A percentile compares a stretch with the other conserved stretches of the same genome.
These are phyloP conservation scores for Stylonectria norvegica DNA, from an alignment of 2,329 filamentous ascomycete species.

Conservation along the genomic window DNA sequence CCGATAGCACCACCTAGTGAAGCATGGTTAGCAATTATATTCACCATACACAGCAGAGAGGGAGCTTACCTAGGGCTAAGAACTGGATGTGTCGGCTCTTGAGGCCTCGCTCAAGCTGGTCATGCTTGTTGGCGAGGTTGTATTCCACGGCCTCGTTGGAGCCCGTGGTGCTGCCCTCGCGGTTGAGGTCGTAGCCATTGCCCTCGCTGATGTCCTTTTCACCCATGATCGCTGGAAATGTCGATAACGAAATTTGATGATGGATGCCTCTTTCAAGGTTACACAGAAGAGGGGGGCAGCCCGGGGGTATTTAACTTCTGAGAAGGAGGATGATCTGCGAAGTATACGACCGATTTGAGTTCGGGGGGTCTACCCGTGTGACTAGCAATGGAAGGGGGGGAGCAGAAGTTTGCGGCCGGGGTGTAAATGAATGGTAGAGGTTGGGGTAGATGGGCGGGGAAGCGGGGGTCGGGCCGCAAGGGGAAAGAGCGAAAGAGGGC, in stretches of 20 bases:
- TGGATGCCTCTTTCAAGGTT: neutral
- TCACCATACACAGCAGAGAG: neutral
- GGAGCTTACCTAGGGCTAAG: constrained; percentile 47
- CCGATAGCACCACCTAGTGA: constrained; percentile 54
- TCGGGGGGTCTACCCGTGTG: neutral
- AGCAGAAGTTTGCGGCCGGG: neutral
- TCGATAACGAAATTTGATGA: neutral
- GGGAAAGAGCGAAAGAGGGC: neutral
- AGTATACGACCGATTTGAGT: neutral
- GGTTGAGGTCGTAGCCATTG: constrained; percentile 25
- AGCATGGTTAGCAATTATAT: too few relatives aligned
- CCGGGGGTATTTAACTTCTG: neutral
- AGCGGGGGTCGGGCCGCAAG: too few relatives aligned
- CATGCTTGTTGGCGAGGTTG: constrained; percentile 35
- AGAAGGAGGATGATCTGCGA: neutral
- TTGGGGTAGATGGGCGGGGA: too few relatives aligned
- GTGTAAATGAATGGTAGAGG: constrained; percentile 1
- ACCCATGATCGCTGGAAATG: constrained; percentile 12
- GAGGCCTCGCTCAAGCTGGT: constrained; percentile 53
- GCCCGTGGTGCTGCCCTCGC: constrained; percentile 22
- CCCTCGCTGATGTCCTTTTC: constrained; percentile 15
- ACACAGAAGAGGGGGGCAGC: neutral
- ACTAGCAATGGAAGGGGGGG: constrained; percentile 3
- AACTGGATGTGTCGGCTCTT: constrained; percentile 61
- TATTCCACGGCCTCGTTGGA: constrained; percentile 29